Evolutionary conservation across 805 yeast species (phyloP).

Genomic region (Myxozyma neotropica): DNA sequence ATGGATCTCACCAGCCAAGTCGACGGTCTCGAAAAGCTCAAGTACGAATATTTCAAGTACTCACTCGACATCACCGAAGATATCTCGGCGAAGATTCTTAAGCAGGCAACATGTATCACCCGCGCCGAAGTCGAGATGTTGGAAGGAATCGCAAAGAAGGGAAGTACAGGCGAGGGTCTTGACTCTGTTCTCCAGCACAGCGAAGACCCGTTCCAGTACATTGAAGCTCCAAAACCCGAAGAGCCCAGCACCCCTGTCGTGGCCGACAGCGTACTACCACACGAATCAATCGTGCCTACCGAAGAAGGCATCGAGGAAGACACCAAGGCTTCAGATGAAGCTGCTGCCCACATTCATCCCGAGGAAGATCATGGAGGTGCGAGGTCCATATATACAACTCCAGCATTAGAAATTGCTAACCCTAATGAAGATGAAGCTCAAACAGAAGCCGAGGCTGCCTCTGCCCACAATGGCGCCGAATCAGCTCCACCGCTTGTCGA

Average conservation of each 20-base stretch:
- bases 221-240: background rate
- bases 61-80: slow-evolving; percentile 64
- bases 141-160: slow-evolving; percentile 79
- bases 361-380: slow-evolving; percentile 11
- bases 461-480: background rate
- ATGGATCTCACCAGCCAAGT: slow-evolving; percentile 69
- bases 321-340: background rate
- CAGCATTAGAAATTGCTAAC: slow-evolving; percentile 13
- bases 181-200: slow-evolving; percentile 66
- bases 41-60: slow-evolving; percentile 71
- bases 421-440: slow-evolving; percentile 6
- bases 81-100: slow-evolving; percentile 58
- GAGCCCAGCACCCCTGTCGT: background rate
- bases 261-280: slow-evolving; percentile 37
- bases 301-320: slow-evolving; percentile 1
- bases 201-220: slow-evolving; percentile 59
- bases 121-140: slow-evolving; percentile 79
- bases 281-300: slow-evolving; percentile 36
- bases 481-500: slow-evolving; percentile 5
- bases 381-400: slow-evolving; percentile 12
- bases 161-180: slow-evolving; percentile 85
- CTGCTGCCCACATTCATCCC: background rate
- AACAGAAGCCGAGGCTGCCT: background rate
- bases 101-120: slow-evolving; percentile 62
- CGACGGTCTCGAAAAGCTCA: slow-evolving; percentile 75